A percentile compares a stretch with the other conserved stretches of the same genome.
phyloP scores from a whole-genome alignment of 176 grass and related monocot species.

The Aegilops speltoides region DNA sequence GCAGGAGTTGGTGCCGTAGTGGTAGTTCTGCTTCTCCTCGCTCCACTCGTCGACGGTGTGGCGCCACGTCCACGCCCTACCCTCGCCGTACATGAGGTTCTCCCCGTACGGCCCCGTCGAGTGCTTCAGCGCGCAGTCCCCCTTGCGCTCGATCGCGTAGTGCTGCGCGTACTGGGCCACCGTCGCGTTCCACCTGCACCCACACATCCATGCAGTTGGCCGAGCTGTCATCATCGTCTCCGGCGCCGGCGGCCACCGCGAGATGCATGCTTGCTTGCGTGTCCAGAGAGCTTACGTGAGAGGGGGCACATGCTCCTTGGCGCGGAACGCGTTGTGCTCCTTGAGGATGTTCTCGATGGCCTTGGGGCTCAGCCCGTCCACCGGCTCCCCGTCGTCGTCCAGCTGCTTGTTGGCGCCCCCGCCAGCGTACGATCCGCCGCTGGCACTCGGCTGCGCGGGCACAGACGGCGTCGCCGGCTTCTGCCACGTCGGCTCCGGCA shows the following conservation, averaged over 20 bases:
- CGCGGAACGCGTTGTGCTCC: slow-evolving; percentile 50
- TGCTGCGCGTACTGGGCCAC: slow-evolving; percentile 51
- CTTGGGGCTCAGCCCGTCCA: slow-evolving; percentile 13
- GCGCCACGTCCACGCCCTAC: slow-evolving; percentile 34
- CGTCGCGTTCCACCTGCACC: slow-evolving; percentile 40
- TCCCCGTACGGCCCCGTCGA: slow-evolving; percentile 62
- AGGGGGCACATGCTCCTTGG: slow-evolving; percentile 33
- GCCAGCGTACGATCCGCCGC: not conserved
- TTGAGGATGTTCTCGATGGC: slow-evolving; percentile 27
- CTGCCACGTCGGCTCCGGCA: not conserved
- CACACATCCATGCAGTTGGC: not conserved
- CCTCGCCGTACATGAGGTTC: slow-evolving; percentile 64
- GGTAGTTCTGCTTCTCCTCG: slow-evolving; percentile 50
- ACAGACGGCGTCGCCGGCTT: not conserved
- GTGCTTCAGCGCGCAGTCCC: slow-evolving; percentile 60
- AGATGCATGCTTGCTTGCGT: not conserved
- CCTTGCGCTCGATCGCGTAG: slow-evolving; percentile 43
- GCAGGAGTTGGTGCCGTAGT: slow-evolving; percentile 57
- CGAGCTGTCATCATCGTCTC: not conserved
- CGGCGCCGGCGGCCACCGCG: not conserved
- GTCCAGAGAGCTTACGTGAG: slow-evolving; percentile 14
- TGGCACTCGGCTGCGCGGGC: too few species aligned
- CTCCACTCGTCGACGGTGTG: slow-evolving; percentile 58
- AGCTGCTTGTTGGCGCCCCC: not conserved
- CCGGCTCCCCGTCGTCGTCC: not conserved